Evolutionary conservation across 352 stramenopile genomes (phyloP).

Genomic region (Blastocystis sp.): DNA sequence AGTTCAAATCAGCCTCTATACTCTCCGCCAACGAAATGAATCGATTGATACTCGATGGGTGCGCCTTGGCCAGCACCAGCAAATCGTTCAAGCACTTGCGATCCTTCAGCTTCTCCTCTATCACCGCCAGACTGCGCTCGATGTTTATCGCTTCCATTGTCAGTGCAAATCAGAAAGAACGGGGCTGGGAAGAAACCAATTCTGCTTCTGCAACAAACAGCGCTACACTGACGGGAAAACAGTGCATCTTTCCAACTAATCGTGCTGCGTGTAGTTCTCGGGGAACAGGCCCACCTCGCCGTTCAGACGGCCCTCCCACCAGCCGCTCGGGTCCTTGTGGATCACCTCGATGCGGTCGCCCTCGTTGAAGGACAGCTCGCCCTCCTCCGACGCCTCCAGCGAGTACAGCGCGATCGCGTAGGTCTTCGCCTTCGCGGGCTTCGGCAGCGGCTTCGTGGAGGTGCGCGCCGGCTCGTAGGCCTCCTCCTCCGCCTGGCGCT

Average conservation of each 20-base stretch:
- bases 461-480: conserved; percentile 70
- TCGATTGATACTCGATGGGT: conserved; percentile 45
- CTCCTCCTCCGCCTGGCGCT: conserved; percentile 69
- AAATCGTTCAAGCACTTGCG: conserved; percentile 45
- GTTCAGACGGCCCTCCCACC: conserved; percentile 71
- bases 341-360: conserved; percentile 69
- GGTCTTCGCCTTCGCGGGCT: neutral
- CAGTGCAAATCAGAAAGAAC: neutral
- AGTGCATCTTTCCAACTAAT: conserved; percentile 44
- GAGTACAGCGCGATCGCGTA: conserved; percentile 6
- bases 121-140: conserved; percentile 14
- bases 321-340: conserved; percentile 70
- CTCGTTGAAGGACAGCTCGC: conserved; percentile 69
- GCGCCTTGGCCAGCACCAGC: conserved; percentile 23
- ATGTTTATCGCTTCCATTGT: conserved; percentile 56
- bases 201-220: conserved; percentile 38
- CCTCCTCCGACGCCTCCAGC: conserved; percentile 20
- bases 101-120: conserved; percentile 48
- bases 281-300: conserved; percentile 62
- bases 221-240: conserved; percentile 50
- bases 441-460: conserved; percentile 28
- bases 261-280: conserved; percentile 66
- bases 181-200: neutral
- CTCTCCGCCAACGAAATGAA: conserved; percentile 42
- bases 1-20: conserved; percentile 45